Base-by-base conservation (phyloP, 352 stramenopile species). In the Albugo laibachii region DNA sequence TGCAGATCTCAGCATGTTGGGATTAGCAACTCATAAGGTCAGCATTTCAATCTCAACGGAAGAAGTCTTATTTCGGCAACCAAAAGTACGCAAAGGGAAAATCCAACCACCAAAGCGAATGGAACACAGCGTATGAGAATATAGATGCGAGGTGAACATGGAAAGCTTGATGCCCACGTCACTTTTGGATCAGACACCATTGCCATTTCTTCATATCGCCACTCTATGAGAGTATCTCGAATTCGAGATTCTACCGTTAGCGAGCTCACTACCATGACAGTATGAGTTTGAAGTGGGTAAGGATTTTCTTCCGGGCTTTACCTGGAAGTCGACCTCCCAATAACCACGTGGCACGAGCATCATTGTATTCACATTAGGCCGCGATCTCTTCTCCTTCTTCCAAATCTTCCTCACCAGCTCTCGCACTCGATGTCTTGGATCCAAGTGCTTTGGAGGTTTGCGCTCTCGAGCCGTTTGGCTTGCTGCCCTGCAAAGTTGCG, bases 1-100 rank as follows among this genome's bases (percentile, higher is more conserved):
- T 68, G 96, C 96, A 27, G 96, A 99, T 80, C 73, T 99, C 4
- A 99, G 99, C 69, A 99, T 99, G 96, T 69, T 99, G 45, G 93
- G 82, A 1, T 69, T 99, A 15, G 95, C 94, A 8, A 99, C 94
- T 2, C 96, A 99, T 55, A 95, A 99, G 67, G 75, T 87, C 13
- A 86, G 98, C 52, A 99, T 99, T 73, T 97, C 94, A 16, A 96
- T 99, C 50, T 63, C 98, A 36, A 68, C 95, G 36, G 94, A 99
- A 63, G 83, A 97, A 64, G 75, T 95, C 38, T 63, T 91, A 5
- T 89, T 84, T 50, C n/a, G 75, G 79, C 21, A 87, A 85, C 52
- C 61, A 66, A 37, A 92, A 91, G 51, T 86, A 76, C 49, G 73
- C 83, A 45, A 54, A 60, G 18, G 69, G 84, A 40, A 65, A 77